Conservation (phyloP, 148 eudicot species). For the Chenopodium album region DNA sequence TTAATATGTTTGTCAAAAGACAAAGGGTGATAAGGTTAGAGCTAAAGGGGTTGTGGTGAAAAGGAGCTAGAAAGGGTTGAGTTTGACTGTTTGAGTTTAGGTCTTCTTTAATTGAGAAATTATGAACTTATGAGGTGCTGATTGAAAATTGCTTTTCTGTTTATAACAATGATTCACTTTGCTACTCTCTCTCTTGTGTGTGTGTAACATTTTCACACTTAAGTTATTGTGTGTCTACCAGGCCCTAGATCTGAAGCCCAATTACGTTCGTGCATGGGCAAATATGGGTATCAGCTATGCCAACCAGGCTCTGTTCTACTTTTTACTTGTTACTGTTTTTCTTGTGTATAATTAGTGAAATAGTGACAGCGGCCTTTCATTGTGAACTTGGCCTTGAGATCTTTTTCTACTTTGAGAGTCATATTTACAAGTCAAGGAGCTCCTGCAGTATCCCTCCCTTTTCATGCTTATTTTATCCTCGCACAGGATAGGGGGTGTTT, state of each 20-base stretch:
- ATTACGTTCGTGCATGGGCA: slow-evolving; percentile 99
- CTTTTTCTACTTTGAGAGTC: neutral
- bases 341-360: neutral
- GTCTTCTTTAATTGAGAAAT: neutral
- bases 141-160: neutral
- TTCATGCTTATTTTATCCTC: neutral
- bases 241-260: slow-evolving; percentile 97
- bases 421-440: neutral
- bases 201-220: neutral
- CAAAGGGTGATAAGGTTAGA: too few relatives aligned
- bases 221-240: slow-evolving; percentile 33
- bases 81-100: neutral
- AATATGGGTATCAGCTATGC: slow-evolving; percentile 99
- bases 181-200: neutral
- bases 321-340: neutral
- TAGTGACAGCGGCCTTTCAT: neutral
- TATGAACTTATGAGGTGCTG: neutral
- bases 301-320: slow-evolving; percentile 60
- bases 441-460: neutral
- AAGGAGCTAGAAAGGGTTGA: neutral
- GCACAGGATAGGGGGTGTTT: neutral
- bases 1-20: too few relatives aligned
- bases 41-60: too few relatives aligned
- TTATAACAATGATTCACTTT: neutral
- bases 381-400: neutral